Evolutionary conservation across 129 eudicot genomes (phyloP), one percentile per base, ranked within the genome.

Genomic region (Flaveria robusta): DNA sequence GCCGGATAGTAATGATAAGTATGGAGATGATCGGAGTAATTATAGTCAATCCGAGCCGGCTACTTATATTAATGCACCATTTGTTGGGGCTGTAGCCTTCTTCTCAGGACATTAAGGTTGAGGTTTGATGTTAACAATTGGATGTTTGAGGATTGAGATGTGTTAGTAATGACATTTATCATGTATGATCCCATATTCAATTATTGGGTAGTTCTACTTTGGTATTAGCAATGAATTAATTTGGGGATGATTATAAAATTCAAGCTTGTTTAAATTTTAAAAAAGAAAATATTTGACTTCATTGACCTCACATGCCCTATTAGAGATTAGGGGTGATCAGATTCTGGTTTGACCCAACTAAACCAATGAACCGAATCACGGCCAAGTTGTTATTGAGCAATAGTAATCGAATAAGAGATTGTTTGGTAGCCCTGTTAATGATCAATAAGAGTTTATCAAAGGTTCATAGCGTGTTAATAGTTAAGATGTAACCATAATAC

Each of bases 41-140:
- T 91, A 88, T 86, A 84, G 79, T 71, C 93, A 94, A 65, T 87
- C 97, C 5, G 98, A 94, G 74, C 98, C 98, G 7, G 98, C 98
- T 76, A 94, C 97, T 13, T 91, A 94, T 68, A 89, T 91, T 14
- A 94, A 94, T 73, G 98, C 98, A n/a, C 98, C 98, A 4, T 87
- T 91, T 77, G 96, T 94, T 62, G 98, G 98, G 26, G 91, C 83
- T 23, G 76, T 79, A 12, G 98, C 97, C 34, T 94, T 87, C 87
- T 91, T 94, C 56, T 81, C 97, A 5, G 86, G 77, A 27, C 75
- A 58, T 29, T 62, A 34, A 62, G 7, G 7, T 16, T 72, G 50
- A 72, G 47, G 24, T 42, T 80, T 58, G 27, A 43, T 80, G 83
- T 66, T 74, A 3, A 27, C 51, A 14, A 41, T 34, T 73, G 79